Evolutionary conservation across 1,284 basidiomycete genomes (phyloP).

Genomic region (Cystobasidiaceae sp.): DNA sequence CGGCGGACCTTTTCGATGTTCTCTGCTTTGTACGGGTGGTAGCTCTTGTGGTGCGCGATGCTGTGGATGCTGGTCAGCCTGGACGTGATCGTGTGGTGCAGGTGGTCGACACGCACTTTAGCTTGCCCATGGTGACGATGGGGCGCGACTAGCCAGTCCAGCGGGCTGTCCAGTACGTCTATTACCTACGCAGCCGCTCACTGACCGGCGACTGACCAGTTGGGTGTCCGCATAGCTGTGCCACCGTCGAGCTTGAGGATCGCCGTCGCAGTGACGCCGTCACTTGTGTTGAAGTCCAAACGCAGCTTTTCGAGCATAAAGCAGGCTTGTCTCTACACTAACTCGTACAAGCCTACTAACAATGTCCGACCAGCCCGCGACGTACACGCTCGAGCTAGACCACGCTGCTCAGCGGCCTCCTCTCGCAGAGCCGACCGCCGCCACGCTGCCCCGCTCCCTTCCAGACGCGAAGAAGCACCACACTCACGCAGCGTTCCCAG

Average conservation of each 20-base stretch:
- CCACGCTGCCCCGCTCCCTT: slow-evolving; percentile 2
- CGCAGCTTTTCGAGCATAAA: too few relatives aligned
- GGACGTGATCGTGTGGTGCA: neutral
- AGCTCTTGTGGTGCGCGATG: slow-evolving; percentile 83
- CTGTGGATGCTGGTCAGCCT: slow-evolving; percentile 58
- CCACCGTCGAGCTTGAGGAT: too few relatives aligned
- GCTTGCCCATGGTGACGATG: slow-evolving; percentile 12
- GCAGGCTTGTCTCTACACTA: neutral
- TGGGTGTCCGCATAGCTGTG: too few relatives aligned
- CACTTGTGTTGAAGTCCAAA: too few relatives aligned
- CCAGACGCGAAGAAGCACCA: slow-evolving; percentile 28
- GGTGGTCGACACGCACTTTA: neutral
- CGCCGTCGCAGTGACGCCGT: too few relatives aligned
- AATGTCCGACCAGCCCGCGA: slow-evolving; percentile 1
- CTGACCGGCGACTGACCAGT: too few relatives aligned
- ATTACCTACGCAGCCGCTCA: too few relatives aligned
- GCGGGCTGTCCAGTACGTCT: too few relatives aligned
- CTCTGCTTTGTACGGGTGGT: slow-evolving; percentile 72
- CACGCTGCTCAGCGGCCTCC: slow-evolving; percentile 18
- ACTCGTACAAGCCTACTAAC: neutral
- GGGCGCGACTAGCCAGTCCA: too few relatives aligned
- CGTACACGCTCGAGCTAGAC: slow-evolving; percentile 22
- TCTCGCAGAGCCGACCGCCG: slow-evolving; percentile 15
- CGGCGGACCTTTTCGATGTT: slow-evolving; percentile 70
- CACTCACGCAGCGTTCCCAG: slow-evolving; percentile 18